Percentiles rank a stretch among this genome's conserved stretches.
Conservation (phyloP, 345 rosid species). For the Cardiospermum halicacabum region DNA sequence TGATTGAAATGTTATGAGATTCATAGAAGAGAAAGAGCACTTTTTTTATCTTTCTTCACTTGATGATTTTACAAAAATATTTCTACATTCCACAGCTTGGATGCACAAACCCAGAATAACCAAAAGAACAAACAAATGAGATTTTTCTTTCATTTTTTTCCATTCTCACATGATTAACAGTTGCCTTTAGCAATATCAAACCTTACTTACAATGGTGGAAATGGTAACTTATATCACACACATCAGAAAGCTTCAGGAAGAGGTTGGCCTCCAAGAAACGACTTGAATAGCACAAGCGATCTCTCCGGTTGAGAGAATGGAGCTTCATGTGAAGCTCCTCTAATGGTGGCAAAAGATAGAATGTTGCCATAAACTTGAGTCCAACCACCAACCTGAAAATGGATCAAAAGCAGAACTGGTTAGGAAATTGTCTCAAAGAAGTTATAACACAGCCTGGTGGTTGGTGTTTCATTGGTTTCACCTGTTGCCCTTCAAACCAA, state of each 20-base stretch:
- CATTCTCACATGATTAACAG: conserved; percentile 15
- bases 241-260: conserved; percentile 75
- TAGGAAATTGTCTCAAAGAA: background rate
- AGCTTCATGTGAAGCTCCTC: conserved; percentile 97
- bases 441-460: too few species aligned
- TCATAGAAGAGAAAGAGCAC: conserved; percentile 8
- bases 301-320: conserved; percentile 96
- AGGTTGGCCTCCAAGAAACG: conserved; percentile 54
- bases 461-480: conserved; percentile 23
- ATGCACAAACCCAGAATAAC: conserved; percentile 19
- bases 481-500: conserved; percentile 94
- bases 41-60: conserved; percentile 6
- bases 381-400: conserved; percentile 98
- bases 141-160: conserved; percentile 27
- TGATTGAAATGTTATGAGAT: background rate
- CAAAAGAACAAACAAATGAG: conserved; percentile 22
- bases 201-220: conserved; percentile 29
- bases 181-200: conserved; percentile 18
- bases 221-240: conserved; percentile 10
- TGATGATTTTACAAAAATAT: conserved; percentile 19
- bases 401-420: conserved; percentile 3
- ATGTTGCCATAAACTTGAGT: conserved; percentile 82
- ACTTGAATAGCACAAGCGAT: conserved; percentile 79
- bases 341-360: conserved; percentile 85
- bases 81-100: conserved; percentile 23